Conservation (phyloP, 2,329 filamentous ascomycete genomes). For the Ophiosphaerella narmari region DNA sequence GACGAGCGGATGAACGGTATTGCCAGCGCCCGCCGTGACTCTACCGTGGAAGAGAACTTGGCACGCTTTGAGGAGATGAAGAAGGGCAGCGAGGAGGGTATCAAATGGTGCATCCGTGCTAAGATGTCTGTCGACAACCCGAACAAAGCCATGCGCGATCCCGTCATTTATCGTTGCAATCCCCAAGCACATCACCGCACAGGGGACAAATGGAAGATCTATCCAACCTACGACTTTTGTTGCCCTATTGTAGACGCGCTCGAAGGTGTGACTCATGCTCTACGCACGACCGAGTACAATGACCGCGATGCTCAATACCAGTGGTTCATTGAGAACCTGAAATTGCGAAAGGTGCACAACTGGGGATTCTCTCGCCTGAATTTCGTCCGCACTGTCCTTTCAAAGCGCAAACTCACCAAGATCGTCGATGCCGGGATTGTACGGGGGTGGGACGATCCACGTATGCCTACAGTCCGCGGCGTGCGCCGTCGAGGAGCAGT, state of each 20-base stretch:
- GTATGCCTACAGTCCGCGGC: constrained; percentile 83
- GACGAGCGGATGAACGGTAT: constrained; percentile 83
- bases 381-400: constrained; percentile 80
- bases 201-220: constrained; percentile 79
- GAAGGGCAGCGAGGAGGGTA: constrained; percentile 75
- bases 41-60: constrained; percentile 80
- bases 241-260: constrained; percentile 80
- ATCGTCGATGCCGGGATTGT: constrained; percentile 77
- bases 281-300: constrained; percentile 84
- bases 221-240: constrained; percentile 86
- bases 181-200: constrained; percentile 74
- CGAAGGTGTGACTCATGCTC: constrained; percentile 82
- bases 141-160: constrained; percentile 95
- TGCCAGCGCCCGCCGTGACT: constrained; percentile 78
- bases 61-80: constrained; percentile 94
- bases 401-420: constrained; percentile 85
- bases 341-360: constrained; percentile 77
- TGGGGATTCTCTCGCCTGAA: constrained; percentile 87
- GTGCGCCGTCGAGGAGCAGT: constrained; percentile 80
- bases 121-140: constrained; percentile 90
- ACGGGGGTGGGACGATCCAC: constrained; percentile 84
- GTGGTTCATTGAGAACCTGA: constrained; percentile 78
- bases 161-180: constrained; percentile 97
- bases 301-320: constrained; percentile 86
- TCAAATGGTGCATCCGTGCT: constrained; percentile 88